Conservation (phyloP, 106 monocot genomes). For the Allium sativum region DNA sequence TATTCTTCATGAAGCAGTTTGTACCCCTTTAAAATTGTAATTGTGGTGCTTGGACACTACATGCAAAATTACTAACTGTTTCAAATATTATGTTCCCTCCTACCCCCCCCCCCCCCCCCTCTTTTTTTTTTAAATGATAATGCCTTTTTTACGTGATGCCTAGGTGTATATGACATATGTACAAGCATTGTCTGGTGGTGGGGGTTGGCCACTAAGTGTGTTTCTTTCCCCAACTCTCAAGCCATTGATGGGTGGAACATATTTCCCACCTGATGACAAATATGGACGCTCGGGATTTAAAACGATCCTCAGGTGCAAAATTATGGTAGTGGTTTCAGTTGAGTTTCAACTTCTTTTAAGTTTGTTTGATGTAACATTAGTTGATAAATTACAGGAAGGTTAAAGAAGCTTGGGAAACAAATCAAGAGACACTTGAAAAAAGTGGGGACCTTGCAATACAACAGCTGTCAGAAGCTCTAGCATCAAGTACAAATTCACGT, state of each 20-base stretch:
- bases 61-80: no score
- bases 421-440: slow-evolving; percentile 62
- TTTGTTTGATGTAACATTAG: background rate
- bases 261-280: slow-evolving; percentile 93
- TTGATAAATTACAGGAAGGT: slow-evolving; percentile 47
- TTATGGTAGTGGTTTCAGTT: background rate
- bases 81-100: no score
- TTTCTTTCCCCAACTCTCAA: slow-evolving; percentile 89
- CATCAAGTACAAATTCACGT: slow-evolving; percentile 28
- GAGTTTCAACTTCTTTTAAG: background rate
- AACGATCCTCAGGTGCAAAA: slow-evolving; percentile 62
- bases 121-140: no score
- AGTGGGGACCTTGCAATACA: slow-evolving; percentile 59
- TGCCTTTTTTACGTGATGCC: slow-evolving; percentile 3
- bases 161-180: slow-evolving; percentile 99
- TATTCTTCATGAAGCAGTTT: no score
- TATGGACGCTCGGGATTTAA: slow-evolving; percentile 90
- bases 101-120: no score
- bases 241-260: slow-evolving; percentile 96
- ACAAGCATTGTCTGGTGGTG: slow-evolving; percentile 81
- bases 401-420: slow-evolving; percentile 85
- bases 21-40: no score
- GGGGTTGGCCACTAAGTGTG: slow-evolving; percentile 94
- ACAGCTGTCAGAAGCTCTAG: slow-evolving; percentile 75
- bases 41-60: no score